phyloP scores from a whole-genome alignment of 192 early-diverging fungal species.

The Backusella tarrabulga region DNA sequence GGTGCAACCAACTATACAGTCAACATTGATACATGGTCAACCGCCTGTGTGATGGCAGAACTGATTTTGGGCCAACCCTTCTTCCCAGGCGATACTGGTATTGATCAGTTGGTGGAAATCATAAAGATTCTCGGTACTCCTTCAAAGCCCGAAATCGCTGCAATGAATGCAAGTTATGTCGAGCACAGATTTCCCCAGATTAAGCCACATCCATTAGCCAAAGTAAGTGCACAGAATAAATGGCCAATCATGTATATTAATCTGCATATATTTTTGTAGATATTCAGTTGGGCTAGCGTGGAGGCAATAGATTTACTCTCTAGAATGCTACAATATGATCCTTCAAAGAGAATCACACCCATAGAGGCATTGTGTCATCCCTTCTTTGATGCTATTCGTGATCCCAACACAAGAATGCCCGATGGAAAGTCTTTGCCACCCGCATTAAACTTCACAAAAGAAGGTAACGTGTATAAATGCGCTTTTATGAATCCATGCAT shows the following conservation, averaged over 20 bases:
- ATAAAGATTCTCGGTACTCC: conserved; percentile 99
- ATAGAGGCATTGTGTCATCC: conserved; percentile 91
- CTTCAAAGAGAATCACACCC: conserved; percentile 77
- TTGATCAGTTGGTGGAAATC: conserved; percentile 99
- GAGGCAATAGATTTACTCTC: conserved; percentile 87
- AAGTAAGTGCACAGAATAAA: conserved; percentile 40
- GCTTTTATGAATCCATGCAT: not conserved
- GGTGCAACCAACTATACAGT: conserved; percentile 92
- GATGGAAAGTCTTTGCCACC: conserved; percentile 82
- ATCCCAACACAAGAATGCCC: conserved; percentile 75
- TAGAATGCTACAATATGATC: conserved; percentile 90
- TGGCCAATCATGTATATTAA: conserved; percentile 60
- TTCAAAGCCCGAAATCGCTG: conserved; percentile 91
- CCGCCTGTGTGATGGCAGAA: conserved; percentile 96
- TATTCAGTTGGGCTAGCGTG: conserved; percentile 65
- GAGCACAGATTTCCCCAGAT: conserved; percentile 99
- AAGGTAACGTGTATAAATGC: conserved; percentile 48
- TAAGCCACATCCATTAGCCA: conserved; percentile 85
- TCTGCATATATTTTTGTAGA: conserved; percentile 45
- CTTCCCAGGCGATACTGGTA: conserved; percentile 95
- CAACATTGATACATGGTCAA: conserved; percentile 92
- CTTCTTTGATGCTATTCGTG: conserved; percentile 96
- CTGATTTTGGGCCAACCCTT: conserved; percentile 91
- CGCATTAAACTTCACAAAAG: conserved; percentile 85
- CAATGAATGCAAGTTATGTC: conserved; percentile 98